Evolutionary conservation across 129 eudicot species (phyloP).

Genomic region (Artemisia argyi): DNA sequence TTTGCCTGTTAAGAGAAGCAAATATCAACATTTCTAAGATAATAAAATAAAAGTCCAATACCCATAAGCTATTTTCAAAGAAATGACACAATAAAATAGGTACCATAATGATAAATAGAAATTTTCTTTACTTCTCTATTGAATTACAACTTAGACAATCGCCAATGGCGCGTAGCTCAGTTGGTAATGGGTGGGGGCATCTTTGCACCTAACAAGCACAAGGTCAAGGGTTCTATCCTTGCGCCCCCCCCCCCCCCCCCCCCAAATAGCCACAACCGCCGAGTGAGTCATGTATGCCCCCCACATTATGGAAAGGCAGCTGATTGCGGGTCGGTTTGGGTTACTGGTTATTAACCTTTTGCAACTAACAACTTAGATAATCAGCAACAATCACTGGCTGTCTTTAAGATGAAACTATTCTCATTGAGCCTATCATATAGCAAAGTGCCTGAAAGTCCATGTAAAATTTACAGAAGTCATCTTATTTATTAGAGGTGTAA

Average conservation of each 20-base stretch:
- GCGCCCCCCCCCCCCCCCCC: no score
- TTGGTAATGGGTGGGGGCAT: no score
- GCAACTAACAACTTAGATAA: no score
- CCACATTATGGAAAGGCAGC: no score
- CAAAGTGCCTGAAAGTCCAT: slow-evolving; percentile 4
- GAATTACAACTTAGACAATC: neutral
- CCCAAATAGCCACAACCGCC: no score
- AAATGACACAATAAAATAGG: slow-evolving; percentile 1
- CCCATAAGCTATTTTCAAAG: neutral
- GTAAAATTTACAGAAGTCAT: neutral
- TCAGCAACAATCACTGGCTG: slow-evolving; percentile 7
- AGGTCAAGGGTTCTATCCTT: no score
- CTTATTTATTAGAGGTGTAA: neutral
- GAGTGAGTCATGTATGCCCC: no score
- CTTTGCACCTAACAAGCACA: no score
- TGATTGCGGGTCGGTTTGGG: no score
- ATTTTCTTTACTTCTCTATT: neutral
- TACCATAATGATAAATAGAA: neutral
- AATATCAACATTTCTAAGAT: neutral
- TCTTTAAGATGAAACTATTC: slow-evolving; percentile 14
- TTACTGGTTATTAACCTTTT: no score
- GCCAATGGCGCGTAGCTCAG: no score
- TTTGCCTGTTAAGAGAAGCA: slow-evolving; percentile 58
- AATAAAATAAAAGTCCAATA: neutral
- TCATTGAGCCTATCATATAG: slow-evolving; percentile 15